phyloP scores from a whole-genome alignment of 371 early-diverging fungal genomes.

The Mucor circinelloides region DNA sequence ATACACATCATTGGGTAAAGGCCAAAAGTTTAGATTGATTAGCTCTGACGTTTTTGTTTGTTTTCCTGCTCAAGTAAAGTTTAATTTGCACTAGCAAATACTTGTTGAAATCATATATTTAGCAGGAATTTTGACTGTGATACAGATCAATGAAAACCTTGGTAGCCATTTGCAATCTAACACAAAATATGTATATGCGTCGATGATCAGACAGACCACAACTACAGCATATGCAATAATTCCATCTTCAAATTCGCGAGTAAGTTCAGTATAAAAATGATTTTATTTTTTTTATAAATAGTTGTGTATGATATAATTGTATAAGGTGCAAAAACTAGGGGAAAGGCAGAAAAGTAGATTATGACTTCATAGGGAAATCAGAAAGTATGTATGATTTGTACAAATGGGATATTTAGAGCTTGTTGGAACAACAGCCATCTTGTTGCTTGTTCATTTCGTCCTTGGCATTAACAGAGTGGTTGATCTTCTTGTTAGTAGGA shows the following conservation, averaged over 20 bases:
- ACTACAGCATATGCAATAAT: not conserved
- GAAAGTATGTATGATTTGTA: not conserved
- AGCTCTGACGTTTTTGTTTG: not conserved
- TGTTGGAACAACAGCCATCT: conserved; percentile 33
- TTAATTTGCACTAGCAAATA: not conserved
- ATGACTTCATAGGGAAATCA: not conserved
- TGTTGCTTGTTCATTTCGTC: conserved; percentile 17
- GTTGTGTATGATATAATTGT: not conserved
- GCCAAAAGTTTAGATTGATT: not conserved
- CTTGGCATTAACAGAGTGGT: conserved; percentile 43
- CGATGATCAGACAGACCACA: not conserved
- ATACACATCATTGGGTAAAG: not conserved
- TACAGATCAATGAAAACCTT: no score
- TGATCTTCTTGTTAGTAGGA: conserved; percentile 44
- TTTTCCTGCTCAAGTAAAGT: not conserved
- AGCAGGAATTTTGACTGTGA: not conserved
- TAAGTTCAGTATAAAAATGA: not conserved
- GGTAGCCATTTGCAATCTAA: no score
- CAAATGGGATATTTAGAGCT: conserved; percentile 26
- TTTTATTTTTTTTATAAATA: not conserved
- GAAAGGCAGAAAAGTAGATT: not conserved
- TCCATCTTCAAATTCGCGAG: not conserved
- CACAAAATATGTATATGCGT: not conserved
- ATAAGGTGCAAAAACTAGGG: not conserved
- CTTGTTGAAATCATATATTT: not conserved